Conservation (phyloP, 2,329 filamentous ascomycete species). For the Aureobasidium namibiae region DNA sequence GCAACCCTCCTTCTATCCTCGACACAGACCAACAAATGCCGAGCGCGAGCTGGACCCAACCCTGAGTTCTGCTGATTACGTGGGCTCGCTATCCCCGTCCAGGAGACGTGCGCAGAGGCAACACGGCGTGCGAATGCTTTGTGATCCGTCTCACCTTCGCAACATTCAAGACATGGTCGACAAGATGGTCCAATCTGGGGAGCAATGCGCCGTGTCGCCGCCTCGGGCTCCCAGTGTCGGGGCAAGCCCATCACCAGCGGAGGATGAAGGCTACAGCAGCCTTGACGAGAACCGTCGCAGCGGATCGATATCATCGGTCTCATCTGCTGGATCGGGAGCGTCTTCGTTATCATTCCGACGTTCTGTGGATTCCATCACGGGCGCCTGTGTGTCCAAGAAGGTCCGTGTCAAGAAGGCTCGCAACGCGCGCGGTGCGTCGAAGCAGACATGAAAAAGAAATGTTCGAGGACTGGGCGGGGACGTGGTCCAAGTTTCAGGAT, state of each 20-base stretch:
- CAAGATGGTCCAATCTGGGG: slow-evolving; percentile 28
- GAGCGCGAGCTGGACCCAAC: neutral
- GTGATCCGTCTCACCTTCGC: slow-evolving; percentile 27
- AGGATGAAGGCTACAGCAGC: slow-evolving; percentile 16
- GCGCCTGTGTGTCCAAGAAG: slow-evolving; percentile 12
- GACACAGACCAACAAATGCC: slow-evolving; percentile 7
- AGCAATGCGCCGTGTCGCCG: slow-evolving; percentile 26
- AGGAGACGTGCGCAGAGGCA: slow-evolving; percentile 2
- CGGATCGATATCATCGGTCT: slow-evolving; percentile 12
- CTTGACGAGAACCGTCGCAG: slow-evolving; percentile 15
- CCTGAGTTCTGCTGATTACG: neutral
- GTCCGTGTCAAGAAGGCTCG: slow-evolving; percentile 11
- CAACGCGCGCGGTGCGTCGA: neutral
- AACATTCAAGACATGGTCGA: slow-evolving; percentile 31
- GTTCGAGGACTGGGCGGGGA: neutral
- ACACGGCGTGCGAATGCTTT: slow-evolving; percentile 20
- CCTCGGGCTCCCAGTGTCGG: slow-evolving; percentile 5
- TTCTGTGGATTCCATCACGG: slow-evolving; percentile 9
- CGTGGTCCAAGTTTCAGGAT: neutral
- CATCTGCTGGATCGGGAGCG: neutral
- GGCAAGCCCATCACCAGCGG: neutral
- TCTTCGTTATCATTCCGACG: slow-evolving; percentile 7
- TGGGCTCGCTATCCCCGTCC: neutral
- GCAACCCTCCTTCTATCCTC: slow-evolving; percentile 12
- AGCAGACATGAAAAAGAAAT: neutral